phyloP scores from a whole-genome alignment of 2,329 filamentous ascomycete genomes.

The Colletotrichum liriopes region DNA sequence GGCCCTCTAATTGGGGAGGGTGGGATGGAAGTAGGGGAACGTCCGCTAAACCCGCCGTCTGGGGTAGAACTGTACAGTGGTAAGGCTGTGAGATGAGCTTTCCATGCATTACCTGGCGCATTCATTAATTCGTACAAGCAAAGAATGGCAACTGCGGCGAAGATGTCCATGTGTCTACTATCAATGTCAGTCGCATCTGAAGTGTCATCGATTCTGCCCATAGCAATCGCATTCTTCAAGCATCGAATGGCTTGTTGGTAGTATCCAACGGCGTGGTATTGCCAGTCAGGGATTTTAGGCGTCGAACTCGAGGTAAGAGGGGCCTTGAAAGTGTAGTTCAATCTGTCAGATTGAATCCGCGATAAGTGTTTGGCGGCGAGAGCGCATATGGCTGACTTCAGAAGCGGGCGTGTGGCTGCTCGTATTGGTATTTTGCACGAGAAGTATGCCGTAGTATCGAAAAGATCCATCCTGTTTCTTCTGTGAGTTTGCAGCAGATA shows the following conservation, averaged over 20 bases:
- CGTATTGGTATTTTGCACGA: constrained; percentile 72
- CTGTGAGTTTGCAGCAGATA: too few relatives aligned
- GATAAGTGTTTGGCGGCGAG: constrained; percentile 76
- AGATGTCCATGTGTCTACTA: constrained; percentile 58
- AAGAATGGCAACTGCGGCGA: constrained; percentile 76
- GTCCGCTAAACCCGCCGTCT: constrained; percentile 53
- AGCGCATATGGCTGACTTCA: constrained; percentile 68
- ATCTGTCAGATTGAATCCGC: constrained; percentile 68
- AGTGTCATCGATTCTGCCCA: neutral
- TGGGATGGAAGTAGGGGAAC: constrained; percentile 51
- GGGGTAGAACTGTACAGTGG: constrained; percentile 69
- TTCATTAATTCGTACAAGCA: constrained; percentile 80
- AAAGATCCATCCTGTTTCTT: constrained; percentile 63
- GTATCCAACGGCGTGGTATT: constrained; percentile 13
- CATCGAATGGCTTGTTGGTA: constrained; percentile 19
- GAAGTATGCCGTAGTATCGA: constrained; percentile 72
- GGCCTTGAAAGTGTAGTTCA: too few relatives aligned
- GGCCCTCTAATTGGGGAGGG: constrained; percentile 68
- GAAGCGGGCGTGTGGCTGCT: constrained; percentile 63
- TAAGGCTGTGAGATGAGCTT: constrained; percentile 75
- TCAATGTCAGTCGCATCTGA: constrained; percentile 52
- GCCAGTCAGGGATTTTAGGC: neutral
- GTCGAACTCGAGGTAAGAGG: too few relatives aligned
- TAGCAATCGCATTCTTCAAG: constrained; percentile 58
- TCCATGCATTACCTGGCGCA: constrained; percentile 74